Percentiles rank a stretch among this genome's conserved stretches.
Evolutionary conservation across 495 filamentous ascomycete species (phyloP).

Genomic region (Letharia lupina): DNA sequence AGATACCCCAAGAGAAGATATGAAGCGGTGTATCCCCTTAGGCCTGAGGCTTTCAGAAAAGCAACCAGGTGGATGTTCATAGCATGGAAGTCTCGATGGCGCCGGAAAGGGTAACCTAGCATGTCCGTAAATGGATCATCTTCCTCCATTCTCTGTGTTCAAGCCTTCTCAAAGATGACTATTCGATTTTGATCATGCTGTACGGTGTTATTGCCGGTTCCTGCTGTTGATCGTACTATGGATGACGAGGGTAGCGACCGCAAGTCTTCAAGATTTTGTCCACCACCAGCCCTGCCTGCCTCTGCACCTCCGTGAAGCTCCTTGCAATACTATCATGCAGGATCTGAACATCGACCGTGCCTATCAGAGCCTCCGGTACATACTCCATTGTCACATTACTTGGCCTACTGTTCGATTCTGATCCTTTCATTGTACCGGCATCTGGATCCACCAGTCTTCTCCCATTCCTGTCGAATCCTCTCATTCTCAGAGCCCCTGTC

Average conservation of each 20-base stretch:
- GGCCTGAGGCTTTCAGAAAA: not conserved
- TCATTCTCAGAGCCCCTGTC: conserved; percentile 42
- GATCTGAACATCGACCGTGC: conserved; percentile 11
- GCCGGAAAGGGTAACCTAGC: not conserved
- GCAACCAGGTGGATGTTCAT: not conserved
- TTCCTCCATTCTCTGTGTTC: not conserved
- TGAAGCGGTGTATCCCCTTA: not conserved
- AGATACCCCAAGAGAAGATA: not conserved
- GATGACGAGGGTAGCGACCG: not conserved
- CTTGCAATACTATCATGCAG: not conserved
- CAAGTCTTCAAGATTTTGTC: conserved; percentile 11
- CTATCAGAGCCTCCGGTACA: conserved; percentile 5
- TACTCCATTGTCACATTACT: no score
- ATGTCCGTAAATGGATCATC: not conserved
- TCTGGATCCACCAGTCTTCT: conserved; percentile 17
- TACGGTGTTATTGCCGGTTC: not conserved
- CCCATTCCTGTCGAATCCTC: conserved; percentile 50
- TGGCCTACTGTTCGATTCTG: not conserved
- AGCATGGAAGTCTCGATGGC: not conserved
- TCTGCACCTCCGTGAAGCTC: conserved; percentile 15
- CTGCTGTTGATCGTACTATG: not conserved
- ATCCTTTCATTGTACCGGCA: not conserved
- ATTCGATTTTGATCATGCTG: not conserved
- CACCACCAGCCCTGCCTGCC: conserved; percentile 13
- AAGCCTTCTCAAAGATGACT: not conserved